Percentiles rank a stretch among this genome's conserved stretches.
These are phyloP conservation scores for Solanum verrucosum DNA, from an alignment of 257 asterid species.

Conservation along the genomic window DNA sequence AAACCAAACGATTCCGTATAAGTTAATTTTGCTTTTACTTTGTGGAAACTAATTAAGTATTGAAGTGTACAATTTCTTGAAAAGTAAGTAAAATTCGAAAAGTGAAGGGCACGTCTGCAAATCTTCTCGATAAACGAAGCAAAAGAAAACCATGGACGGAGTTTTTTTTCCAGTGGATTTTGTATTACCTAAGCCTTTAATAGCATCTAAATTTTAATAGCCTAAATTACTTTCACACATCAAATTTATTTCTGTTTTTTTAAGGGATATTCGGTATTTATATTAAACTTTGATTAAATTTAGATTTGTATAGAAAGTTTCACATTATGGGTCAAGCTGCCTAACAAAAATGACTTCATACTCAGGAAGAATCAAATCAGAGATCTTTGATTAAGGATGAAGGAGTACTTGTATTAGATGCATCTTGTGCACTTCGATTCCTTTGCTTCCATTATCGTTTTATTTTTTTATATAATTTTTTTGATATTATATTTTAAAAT, in stretches of 20 bases:
- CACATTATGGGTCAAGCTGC: too few species aligned
- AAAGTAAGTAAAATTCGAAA: not conserved
- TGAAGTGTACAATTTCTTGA: not conserved
- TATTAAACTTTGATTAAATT: too few species aligned
- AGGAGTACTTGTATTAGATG: rapidly evolving
- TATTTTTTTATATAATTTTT: too few species aligned
- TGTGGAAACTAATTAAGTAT: not conserved
- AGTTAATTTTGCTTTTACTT: not conserved
- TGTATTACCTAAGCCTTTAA: not conserved
- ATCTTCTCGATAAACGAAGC: not conserved
- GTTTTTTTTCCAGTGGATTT: not conserved
- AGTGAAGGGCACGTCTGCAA: not conserved
- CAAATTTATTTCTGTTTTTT: too few species aligned
- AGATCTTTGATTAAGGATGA: too few species aligned
- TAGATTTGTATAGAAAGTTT: too few species aligned
- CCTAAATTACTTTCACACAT: too few species aligned
- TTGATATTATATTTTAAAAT: too few species aligned
- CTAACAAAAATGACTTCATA: too few species aligned
- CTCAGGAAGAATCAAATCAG: not conserved
- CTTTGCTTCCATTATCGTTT: too few species aligned
- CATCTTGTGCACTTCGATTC: not conserved
- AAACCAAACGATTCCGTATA: not conserved
- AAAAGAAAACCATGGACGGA: not conserved
- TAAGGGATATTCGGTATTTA: too few species aligned
- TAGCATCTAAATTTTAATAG: not conserved